phyloP scores from a whole-genome alignment of 352 stramenopile genomes.

The Phytophthora sp. region DNA sequence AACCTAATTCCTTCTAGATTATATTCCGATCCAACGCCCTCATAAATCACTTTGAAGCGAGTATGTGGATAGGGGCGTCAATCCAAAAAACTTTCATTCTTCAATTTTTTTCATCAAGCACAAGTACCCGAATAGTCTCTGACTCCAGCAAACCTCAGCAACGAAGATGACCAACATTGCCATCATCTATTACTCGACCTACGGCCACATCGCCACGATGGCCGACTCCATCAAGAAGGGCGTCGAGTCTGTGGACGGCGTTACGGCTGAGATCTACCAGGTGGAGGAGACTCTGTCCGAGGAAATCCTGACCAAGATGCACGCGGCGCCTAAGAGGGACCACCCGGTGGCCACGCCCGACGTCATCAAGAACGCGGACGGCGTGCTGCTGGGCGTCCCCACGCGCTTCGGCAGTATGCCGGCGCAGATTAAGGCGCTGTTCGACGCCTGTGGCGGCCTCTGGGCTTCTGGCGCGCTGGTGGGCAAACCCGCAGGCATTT shows the following conservation, averaged over 20 bases:
- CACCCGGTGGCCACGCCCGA: slow-evolving; percentile 66
- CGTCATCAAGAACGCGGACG: slow-evolving; percentile 76
- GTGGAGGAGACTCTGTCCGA: slow-evolving; percentile 82
- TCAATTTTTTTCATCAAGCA: slow-evolving; percentile 30
- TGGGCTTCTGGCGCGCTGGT: slow-evolving; percentile 85
- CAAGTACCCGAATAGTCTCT: too few relatives aligned
- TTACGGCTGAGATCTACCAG: slow-evolving; percentile 72
- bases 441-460: slow-evolving; percentile 85
- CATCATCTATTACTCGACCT: slow-evolving; percentile 89
- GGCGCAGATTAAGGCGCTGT: slow-evolving; percentile 92
- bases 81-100: slow-evolving; percentile 23
- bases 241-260: slow-evolving; percentile 69
- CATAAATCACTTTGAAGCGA: slow-evolving; percentile 8
- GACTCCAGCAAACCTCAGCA: not conserved
- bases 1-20: slow-evolving; percentile 25
- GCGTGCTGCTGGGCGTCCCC: slow-evolving; percentile 87
- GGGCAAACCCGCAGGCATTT: slow-evolving; percentile 89
- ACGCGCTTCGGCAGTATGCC: slow-evolving; percentile 82
- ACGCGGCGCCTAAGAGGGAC: slow-evolving; percentile 77
- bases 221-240: slow-evolving; percentile 78
- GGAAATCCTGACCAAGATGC: slow-evolving; percentile 86
- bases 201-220: slow-evolving; percentile 85
- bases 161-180: slow-evolving; percentile 67
- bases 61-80: not conserved
- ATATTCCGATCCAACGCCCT: not conserved